These are phyloP conservation scores for Acer negundo DNA, from an alignment of 345 rosid species.

Conservation along the genomic window DNA sequence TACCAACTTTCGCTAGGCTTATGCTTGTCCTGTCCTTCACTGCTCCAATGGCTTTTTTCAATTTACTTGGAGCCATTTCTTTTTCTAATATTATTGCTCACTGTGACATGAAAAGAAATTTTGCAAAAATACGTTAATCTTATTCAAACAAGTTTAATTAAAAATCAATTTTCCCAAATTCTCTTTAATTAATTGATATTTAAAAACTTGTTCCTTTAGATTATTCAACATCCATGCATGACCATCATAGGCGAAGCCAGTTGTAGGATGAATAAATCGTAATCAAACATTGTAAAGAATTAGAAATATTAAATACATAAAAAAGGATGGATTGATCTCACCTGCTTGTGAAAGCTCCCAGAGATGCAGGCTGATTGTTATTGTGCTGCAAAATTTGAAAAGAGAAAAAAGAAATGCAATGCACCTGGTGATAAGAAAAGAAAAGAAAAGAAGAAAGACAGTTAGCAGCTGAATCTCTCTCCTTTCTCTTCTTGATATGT, in stretches of 20 bases:
- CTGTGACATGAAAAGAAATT: too few species aligned
- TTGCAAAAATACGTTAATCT: too few species aligned
- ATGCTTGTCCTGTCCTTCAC: constrained; percentile 94
- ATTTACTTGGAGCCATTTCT: constrained; percentile 64
- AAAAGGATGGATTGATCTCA: not conserved
- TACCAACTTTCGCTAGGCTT: constrained; percentile 77
- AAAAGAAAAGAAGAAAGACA: constrained; percentile 4
- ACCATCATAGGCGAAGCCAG: too few species aligned
- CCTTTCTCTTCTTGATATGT: not conserved
- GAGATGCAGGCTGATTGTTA: not conserved
- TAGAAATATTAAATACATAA: not conserved
- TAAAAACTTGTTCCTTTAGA: too few species aligned
- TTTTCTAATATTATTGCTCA: too few species aligned
- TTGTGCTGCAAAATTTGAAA: not conserved
- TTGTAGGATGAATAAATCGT: too few species aligned
- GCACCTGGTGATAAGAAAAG: not conserved
- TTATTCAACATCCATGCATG: too few species aligned
- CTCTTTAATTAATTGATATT: too few species aligned
- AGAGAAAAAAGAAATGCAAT: not conserved
- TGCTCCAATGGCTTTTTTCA: constrained; percentile 73
- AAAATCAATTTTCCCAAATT: too few species aligned
- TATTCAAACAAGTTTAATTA: too few species aligned
- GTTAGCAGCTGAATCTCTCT: not conserved
- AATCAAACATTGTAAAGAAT: not conserved
- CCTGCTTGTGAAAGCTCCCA: not conserved